Base-by-base conservation (phyloP, 2,329 filamentous ascomycete species). In the Botrytis cinerea region DNA sequence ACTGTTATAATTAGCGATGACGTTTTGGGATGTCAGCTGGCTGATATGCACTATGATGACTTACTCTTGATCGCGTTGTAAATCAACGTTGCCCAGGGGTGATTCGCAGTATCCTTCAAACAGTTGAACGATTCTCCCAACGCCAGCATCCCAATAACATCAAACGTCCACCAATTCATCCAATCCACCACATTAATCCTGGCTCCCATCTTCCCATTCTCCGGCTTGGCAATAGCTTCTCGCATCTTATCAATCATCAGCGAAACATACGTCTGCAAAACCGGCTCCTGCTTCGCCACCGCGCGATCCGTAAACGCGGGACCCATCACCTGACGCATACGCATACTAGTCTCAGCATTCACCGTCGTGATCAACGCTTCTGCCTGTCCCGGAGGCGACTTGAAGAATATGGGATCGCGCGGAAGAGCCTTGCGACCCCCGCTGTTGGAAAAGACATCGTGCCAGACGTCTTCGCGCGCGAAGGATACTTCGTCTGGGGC, bases 401-500 rank as follows among this genome's bases (percentile, higher is more conserved):
- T 64, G 22, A 64, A 64, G 0, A 64, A 64, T 28, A n/a, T 12
- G 0, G 62, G 62, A 20, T 64, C 62, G 0, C 43, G 38, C 0
- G 62, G 38, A 4, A 64, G 9, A 0, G 38, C 25, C 10, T 12
- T 32, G 14, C 18, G 62, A 6, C 16, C 40, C 2, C 10, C 20
- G 20, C 1, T 10, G 2, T 35, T 10, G 35, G 14, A 12, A 6
- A 68, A 75, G 57, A 82, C 81, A 10, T 77, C 78, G 74, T 79
- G 77, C 75, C 76, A 78, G 4, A 76, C 77, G 32, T 70, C 48
- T 46, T 67, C 38, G 2, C 38, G 22, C 2, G 61, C 73, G 43
- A 70, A 73, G 2, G 74, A 73, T 8, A 76, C 51, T 59, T 77
- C 74, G 51, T 77, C 43, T 0, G 76, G 76, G 2, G 74, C 67